Conservation (phyloP, 78 protist species). For the Dictyostelium purpureum region DNA sequence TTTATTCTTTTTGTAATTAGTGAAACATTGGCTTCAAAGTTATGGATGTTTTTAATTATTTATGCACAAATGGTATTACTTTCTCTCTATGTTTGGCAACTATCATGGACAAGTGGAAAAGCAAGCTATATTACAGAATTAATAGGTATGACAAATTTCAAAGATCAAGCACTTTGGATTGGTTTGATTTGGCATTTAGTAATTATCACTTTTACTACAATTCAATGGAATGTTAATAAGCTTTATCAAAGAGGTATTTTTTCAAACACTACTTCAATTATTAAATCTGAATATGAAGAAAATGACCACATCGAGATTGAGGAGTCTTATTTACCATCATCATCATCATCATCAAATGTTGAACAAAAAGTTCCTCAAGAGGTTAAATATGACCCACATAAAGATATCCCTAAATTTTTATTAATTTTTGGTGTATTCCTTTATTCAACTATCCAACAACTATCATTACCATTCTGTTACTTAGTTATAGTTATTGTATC, state of each 20-base stretch:
- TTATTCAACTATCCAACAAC: background rate
- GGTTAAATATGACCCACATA: background rate
- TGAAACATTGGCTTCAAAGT: slow-evolving; percentile 23
- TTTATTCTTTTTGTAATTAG: slow-evolving; percentile 38
- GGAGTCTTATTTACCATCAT: background rate
- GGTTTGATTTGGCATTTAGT: slow-evolving; percentile 57
- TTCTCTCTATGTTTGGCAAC: slow-evolving; percentile 35
- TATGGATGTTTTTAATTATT: slow-evolving; percentile 36
- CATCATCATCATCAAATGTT: background rate
- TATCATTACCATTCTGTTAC: slow-evolving; percentile 52
- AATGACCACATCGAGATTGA: background rate
- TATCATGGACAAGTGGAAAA: background rate
- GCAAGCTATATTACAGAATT: background rate
- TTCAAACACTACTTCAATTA: background rate
- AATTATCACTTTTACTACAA: slow-evolving; percentile 41
- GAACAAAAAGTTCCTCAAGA: background rate
- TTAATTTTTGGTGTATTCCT: background rate
- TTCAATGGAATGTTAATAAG: slow-evolving; percentile 62
- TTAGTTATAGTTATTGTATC: slow-evolving; percentile 35
- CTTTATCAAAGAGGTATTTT: slow-evolving; percentile 21
- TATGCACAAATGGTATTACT: slow-evolving; percentile 48
- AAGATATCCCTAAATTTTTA: slow-evolving; percentile 8
- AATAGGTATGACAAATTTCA: slow-evolving; percentile 27
- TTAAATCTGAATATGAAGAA: background rate
- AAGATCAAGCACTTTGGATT: slow-evolving; percentile 14